Percentiles rank a stretch among this genome's conserved stretches.
These are phyloP conservation scores for Kurtzmaniella cleridarum DNA, from an alignment of 805 yeast genomes.

Conservation along the genomic window DNA sequence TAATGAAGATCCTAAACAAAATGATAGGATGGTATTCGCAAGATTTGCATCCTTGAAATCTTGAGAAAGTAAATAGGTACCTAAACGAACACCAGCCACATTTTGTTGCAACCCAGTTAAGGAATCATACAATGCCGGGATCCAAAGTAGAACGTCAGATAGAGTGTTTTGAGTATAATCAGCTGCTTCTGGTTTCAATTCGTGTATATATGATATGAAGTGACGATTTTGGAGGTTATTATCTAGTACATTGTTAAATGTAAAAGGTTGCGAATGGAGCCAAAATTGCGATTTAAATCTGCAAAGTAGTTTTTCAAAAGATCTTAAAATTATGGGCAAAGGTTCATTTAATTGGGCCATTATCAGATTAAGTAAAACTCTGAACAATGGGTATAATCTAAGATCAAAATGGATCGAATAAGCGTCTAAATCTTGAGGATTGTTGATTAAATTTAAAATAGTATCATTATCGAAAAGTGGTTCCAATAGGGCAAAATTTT, in stretches of 20 bases:
- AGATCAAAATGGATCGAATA: constrained; percentile 24
- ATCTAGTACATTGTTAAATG: constrained; percentile 53
- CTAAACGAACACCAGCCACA: constrained; percentile 47
- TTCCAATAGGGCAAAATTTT: constrained; percentile 30
- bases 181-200: not conserved
- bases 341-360: constrained; percentile 46
- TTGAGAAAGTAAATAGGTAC: constrained; percentile 11
- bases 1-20: constrained; percentile 4
- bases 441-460: constrained; percentile 22
- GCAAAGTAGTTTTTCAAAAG: constrained; percentile 40
- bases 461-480: constrained; percentile 28
- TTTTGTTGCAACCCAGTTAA: constrained; percentile 46
- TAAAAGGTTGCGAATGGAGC: constrained; percentile 48
- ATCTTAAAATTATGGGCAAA: constrained; percentile 51
- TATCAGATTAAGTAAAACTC: constrained; percentile 45
- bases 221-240: constrained; percentile 52
- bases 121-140: constrained; percentile 37
- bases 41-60: not conserved
- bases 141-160: constrained; percentile 53
- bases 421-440: constrained; percentile 23
- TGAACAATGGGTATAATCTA: constrained; percentile 30
- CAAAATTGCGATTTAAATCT: constrained; percentile 47
- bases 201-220: constrained; percentile 24
- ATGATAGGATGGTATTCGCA: not conserved
- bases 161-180: constrained; percentile 17